Percentiles rank a stretch among this genome's conserved stretches.
Evolutionary conservation across 345 rosid species (phyloP).

Genomic region (Murraya koenigii): DNA sequence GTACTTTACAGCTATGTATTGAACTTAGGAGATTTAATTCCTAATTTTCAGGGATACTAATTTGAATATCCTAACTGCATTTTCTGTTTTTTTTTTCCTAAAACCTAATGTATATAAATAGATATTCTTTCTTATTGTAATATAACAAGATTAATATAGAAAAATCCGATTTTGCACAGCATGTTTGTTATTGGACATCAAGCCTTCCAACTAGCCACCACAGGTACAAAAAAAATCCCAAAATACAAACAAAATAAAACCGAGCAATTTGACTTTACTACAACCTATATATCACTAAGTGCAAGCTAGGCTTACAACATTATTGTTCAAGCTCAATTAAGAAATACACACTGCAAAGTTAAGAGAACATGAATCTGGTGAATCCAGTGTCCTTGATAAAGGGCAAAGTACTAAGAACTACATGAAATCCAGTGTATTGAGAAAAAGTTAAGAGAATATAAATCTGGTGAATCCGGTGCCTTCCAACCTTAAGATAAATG

Average conservation of each 20-base stretch:
- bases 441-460: not conserved
- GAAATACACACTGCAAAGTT: not conserved
- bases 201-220: not conserved
- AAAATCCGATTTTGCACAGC: too few relatives aligned
- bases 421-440: not conserved
- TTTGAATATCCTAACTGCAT: too few relatives aligned
- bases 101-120: too few relatives aligned
- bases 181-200: not conserved
- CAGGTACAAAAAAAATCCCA: not conserved
- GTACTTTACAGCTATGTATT: too few relatives aligned
- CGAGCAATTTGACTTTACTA: not conserved
- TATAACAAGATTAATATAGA: too few relatives aligned
- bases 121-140: too few relatives aligned
- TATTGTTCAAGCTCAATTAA: constrained; percentile 5
- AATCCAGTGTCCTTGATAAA: not conserved
- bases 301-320: constrained; percentile 1
- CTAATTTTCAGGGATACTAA: too few relatives aligned
- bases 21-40: too few relatives aligned
- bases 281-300: not conserved
- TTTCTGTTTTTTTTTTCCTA: too few relatives aligned
- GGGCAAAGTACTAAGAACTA: not conserved
- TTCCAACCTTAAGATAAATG: not conserved
- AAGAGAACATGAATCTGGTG: too few relatives aligned
- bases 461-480: not conserved
- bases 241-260: not conserved